phyloP scores from a whole-genome alignment of 345 rosid genomes.

The Melaleuca quinquenervia region DNA sequence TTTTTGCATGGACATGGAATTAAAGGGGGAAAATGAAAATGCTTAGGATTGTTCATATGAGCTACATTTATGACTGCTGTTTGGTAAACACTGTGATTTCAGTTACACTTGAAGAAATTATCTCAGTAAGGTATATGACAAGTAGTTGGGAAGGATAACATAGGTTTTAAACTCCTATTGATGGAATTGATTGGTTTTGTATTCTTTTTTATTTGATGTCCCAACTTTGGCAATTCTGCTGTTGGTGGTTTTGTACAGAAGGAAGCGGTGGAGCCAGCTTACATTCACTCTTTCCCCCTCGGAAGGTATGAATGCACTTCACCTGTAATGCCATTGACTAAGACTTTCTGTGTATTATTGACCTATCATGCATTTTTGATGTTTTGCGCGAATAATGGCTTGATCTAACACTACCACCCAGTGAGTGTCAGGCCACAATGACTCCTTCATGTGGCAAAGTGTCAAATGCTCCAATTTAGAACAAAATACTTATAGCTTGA shows the following conservation, averaged over 20 bases:
- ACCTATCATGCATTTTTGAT: not conserved
- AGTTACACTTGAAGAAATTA: not conserved
- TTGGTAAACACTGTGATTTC: too few relatives aligned
- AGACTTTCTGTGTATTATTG: not conserved
- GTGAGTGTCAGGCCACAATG: not conserved
- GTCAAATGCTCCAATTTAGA: not conserved
- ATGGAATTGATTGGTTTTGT: not conserved
- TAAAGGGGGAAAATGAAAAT: too few relatives aligned
- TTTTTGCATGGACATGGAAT: too few relatives aligned
- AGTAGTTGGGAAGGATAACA: not conserved
- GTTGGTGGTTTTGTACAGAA: fast-evolving
- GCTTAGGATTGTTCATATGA: too few relatives aligned
- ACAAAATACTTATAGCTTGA: not conserved
- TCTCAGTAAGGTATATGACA: not conserved
- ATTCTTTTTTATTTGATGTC: not conserved
- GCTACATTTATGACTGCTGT: too few relatives aligned
- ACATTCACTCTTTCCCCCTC: not conserved
- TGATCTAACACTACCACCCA: not conserved
- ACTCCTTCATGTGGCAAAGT: not conserved
- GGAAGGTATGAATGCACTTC: not conserved
- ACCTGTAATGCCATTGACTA: not conserved
- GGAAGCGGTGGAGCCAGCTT: not conserved
- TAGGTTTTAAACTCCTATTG: not conserved
- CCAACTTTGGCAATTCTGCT: not conserved
- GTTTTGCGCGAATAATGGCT: too few relatives aligned